Conservation (phyloP, 345 rosid genomes). For the Salix exigua region DNA sequence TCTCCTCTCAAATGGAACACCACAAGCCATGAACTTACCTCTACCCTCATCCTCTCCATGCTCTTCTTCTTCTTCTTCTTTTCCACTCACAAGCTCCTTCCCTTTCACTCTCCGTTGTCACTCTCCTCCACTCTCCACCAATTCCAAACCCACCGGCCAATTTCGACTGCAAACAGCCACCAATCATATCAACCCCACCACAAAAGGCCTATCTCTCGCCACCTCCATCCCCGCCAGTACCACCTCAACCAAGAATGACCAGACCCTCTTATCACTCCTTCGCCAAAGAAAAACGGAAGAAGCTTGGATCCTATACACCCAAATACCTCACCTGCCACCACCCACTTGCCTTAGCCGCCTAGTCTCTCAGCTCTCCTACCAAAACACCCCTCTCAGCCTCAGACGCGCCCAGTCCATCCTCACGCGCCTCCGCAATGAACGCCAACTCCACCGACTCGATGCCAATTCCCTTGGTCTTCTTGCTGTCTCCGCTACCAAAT, state of each 20-base stretch:
- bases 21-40: conserved; percentile 52
- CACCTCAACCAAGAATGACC: conserved; percentile 38
- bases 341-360: conserved; percentile 92
- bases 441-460: conserved; percentile 86
- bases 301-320: conserved; percentile 73
- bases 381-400: conserved; percentile 46
- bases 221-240: neutral
- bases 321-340: conserved; percentile 56
- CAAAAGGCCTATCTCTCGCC: conserved; percentile 30
- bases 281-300: conserved; percentile 69
- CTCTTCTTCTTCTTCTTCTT: conserved; percentile 27
- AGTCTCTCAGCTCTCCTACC: conserved; percentile 76
- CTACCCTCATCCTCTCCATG: conserved; percentile 13
- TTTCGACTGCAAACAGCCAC: conserved; percentile 28
- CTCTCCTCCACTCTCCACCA: conserved; percentile 16
- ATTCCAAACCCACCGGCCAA: conserved; percentile 25
- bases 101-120: conserved; percentile 24
- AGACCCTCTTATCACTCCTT: conserved; percentile 63
- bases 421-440: conserved; percentile 86
- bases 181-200: conserved; percentile 16
- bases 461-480: conserved; percentile 89
- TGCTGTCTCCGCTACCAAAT: conserved; percentile 67
- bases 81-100: conserved; percentile 7
- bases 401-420: conserved; percentile 81
- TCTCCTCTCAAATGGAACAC: conserved; percentile 33